A percentile compares a stretch with the other conserved stretches of the same genome.
These are phyloP conservation scores for Acacia crassicarpa DNA, from an alignment of 306 rosid genomes.

Conservation along the genomic window DNA sequence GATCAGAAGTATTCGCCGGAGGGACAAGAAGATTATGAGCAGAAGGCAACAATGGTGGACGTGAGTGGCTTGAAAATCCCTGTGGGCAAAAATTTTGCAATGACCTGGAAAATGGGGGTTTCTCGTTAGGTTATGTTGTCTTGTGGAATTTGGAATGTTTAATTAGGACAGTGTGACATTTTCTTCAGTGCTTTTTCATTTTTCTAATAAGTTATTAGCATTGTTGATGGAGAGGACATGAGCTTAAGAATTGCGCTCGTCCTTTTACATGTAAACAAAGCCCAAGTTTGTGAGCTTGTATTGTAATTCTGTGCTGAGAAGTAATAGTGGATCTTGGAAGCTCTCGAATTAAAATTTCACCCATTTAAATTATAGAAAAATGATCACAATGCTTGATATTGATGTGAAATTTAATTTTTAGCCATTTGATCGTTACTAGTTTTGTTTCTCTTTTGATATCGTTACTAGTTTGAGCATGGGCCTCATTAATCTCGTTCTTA, in stretches of 20 bases:
- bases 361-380: no score
- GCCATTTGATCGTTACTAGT: no score
- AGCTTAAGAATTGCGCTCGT: slow-evolving; percentile 42
- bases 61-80: slow-evolving; percentile 63
- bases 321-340: no score
- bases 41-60: slow-evolving; percentile 60
- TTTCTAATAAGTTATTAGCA: no score
- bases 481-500: no score
- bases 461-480: no score
- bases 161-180: slow-evolving; percentile 12
- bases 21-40: slow-evolving; percentile 44
- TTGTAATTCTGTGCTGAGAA: neutral
- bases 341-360: no score
- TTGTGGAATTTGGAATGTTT: neutral
- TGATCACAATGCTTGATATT: no score
- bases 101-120: slow-evolving; percentile 82
- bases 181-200: neutral
- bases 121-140: slow-evolving; percentile 21
- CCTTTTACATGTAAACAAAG: slow-evolving; percentile 46
- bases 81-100: slow-evolving; percentile 76
- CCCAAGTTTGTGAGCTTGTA: slow-evolving; percentile 24
- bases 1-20: slow-evolving; percentile 46
- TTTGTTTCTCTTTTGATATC: no score
- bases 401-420: no score
- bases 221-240: slow-evolving; percentile 47